Percentiles rank a stretch among this genome's conserved stretches.
Conservation (phyloP, 2,329 filamentous ascomycete species). For the Pseudogymnoascus sp. region DNA sequence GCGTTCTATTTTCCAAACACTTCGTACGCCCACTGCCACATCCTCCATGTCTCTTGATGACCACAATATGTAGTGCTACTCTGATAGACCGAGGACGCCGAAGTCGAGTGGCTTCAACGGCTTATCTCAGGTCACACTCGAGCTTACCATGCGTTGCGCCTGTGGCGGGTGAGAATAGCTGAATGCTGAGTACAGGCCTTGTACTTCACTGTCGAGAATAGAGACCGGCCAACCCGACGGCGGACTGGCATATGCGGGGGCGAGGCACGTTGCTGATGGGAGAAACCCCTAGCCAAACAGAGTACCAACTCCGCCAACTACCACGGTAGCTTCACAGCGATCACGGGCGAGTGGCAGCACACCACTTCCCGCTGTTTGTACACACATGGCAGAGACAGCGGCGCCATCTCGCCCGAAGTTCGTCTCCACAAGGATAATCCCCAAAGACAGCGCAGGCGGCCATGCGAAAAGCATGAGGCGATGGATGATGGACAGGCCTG, state of each 20-base stretch:
- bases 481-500: not conserved
- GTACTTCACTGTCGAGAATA: not conserved
- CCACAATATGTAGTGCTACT: not conserved
- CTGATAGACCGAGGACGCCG: not conserved
- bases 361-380: not conserved
- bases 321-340: not conserved
- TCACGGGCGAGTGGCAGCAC: not conserved
- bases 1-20: not conserved
- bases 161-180: not conserved
- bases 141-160: not conserved
- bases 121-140: not conserved
- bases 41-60: not conserved
- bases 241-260: not conserved
- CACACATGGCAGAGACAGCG: not conserved
- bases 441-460: not conserved
- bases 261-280: not conserved
- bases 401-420: not conserved
- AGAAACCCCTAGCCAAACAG: not conserved
- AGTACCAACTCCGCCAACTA: not conserved
- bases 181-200: not conserved
- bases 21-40: not conserved
- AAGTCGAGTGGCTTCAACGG: not conserved
- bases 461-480: not conserved
- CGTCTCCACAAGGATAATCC: not conserved
- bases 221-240: not conserved